Base-by-base conservation (phyloP, 352 stramenopile genomes). In the Phytophthora sp. region DNA sequence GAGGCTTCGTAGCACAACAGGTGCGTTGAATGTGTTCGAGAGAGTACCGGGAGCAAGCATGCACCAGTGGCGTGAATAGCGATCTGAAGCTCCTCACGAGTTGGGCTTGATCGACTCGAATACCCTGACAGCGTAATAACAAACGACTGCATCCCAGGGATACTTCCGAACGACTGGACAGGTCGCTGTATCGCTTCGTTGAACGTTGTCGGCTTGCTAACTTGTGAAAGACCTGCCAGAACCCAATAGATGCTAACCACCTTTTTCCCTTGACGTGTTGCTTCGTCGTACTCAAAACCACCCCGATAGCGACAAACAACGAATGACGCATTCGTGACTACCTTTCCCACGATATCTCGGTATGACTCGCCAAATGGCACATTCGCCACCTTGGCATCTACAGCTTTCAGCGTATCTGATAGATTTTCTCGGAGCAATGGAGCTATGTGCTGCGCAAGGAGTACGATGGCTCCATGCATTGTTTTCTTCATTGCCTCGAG, bases 41-140 rank as follows among this genome's bases (percentile, higher is more conserved):
- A 95, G 9, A 96, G 59, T 24, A 96, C 87, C 1, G 88, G 84
- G 1, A 96, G 74, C 55, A 94, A 87, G 48, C 88, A 96, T 11
- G 88, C 84, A n/a, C 88, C 88, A 3, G 86, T 91, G 12, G 83
- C 77, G 31, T 90, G 84, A 46, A 96, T 92, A 30, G 87, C 83
- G 35, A 92, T 88, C 49, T 95, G 88, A 10, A 96, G 73, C 39
- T 94, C 84, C 59, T 96, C 87, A 20, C 88, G 81, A 43, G 77
- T 92, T 37, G 88, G 88, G 6, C 52, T 76, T 52, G 88, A 92
- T 18, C 81, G 79, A 30, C 76, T 92, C 27, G 73, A 94, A 58
- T 91, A 96, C 0, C 86, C 88, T 1, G 88, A 96, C 11, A 96
- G 72, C 10, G 88, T 96, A 51, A 96, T 77, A 11, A 96, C 79